Evolutionary conservation across 371 early-diverging fungal genomes (phyloP).

Genomic region (Neoconidiobolus thromboides): DNA sequence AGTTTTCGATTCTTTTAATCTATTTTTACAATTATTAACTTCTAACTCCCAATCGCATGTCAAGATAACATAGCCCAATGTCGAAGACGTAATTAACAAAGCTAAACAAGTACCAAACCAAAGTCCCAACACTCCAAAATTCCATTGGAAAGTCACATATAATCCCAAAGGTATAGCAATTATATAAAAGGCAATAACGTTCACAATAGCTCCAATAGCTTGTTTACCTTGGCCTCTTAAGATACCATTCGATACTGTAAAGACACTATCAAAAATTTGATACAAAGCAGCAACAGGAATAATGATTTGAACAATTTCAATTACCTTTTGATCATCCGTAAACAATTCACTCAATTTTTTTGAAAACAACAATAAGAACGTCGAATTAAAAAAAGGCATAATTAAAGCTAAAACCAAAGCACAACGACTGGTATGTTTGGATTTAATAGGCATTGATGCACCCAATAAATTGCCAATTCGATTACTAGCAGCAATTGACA

Average conservation of each 20-base stretch:
- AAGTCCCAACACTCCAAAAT: not conserved
- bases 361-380: slow-evolving; percentile 16
- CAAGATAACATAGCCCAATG: not conserved
- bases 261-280: slow-evolving; percentile 23
- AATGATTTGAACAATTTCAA: slow-evolving; percentile 38
- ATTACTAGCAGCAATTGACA: slow-evolving; percentile 45
- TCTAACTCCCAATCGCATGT: not conserved
- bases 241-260: not conserved
- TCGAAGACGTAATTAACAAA: not conserved
- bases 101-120: slow-evolving; percentile 4
- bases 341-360: slow-evolving; percentile 24
- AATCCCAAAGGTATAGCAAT: slow-evolving; percentile 1
- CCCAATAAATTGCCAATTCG: slow-evolving; percentile 60
- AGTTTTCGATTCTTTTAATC: not conserved
- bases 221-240: slow-evolving; percentile 4
- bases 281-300: slow-evolving; percentile 61
- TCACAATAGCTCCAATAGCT: slow-evolving; percentile 1
- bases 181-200: slow-evolving; percentile 2
- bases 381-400: slow-evolving; percentile 18
- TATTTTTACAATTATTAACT: not conserved
- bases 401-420: slow-evolving; percentile 24
- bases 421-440: slow-evolving; percentile 13
- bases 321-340: slow-evolving; percentile 43
- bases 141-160: not conserved
- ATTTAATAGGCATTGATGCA: slow-evolving; percentile 11